Evolutionary conservation across 2,329 filamentous ascomycete genomes (phyloP).

Genomic region (Lachnellula subtilissima): DNA sequence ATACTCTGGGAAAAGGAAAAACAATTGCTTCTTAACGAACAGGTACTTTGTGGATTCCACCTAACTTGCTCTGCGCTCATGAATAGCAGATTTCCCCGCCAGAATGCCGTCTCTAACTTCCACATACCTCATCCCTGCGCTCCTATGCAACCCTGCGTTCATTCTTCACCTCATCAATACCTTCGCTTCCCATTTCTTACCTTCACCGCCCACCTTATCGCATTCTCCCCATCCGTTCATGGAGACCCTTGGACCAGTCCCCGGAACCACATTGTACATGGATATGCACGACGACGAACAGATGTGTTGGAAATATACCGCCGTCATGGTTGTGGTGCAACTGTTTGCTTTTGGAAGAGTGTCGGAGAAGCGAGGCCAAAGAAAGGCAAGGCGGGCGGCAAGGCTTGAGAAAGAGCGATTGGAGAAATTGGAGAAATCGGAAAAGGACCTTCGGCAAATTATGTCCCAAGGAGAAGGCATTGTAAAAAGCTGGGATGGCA

Average conservation of each 20-base stretch:
- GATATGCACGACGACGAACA: slow-evolving; percentile 36
- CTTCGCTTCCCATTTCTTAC: slow-evolving; percentile 32
- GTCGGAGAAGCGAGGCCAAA: slow-evolving; percentile 21
- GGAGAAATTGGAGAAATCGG: neutral
- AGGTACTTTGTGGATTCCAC: neutral
- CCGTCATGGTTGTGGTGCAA: slow-evolving; percentile 35
- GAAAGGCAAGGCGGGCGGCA: slow-evolving; percentile 19
- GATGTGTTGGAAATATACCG: slow-evolving; percentile 37
- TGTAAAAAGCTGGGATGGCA: neutral
- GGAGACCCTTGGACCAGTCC: slow-evolving; percentile 27
- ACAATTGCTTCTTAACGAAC: neutral
- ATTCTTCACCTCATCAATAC: slow-evolving; percentile 37
- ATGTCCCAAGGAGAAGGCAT: neutral
- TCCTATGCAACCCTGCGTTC: slow-evolving; percentile 37
- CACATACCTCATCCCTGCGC: slow-evolving; percentile 32
- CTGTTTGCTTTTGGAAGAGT: slow-evolving; percentile 32
- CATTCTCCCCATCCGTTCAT: slow-evolving; percentile 27
- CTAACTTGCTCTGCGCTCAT: neutral
- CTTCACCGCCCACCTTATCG: slow-evolving; percentile 27
- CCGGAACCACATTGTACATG: slow-evolving; percentile 29
- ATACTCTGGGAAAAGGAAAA: neutral
- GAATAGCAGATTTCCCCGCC: neutral
- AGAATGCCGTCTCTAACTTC: slow-evolving; percentile 26
- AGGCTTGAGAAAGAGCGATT: slow-evolving; percentile 12
- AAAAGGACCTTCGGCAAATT: neutral